Conservation (phyloP, 768 basidiomycete genomes). For the Xerocomus brunneocitrinus region DNA sequence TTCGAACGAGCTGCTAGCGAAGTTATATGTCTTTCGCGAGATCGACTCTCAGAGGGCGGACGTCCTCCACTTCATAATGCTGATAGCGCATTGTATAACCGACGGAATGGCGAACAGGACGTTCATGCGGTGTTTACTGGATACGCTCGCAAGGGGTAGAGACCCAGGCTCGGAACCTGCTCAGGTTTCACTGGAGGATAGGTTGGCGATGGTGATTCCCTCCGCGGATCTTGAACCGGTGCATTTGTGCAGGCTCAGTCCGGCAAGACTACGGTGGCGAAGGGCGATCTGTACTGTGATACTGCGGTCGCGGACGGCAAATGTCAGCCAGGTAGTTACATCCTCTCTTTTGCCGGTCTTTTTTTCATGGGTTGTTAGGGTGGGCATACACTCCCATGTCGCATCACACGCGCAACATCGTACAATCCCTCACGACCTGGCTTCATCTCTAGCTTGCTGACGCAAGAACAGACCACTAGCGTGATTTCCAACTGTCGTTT, state of each 20-base stretch:
- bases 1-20: slow-evolving; percentile 32
- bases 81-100: slow-evolving; percentile 46
- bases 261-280: slow-evolving; percentile 43
- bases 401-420: slow-evolving; percentile 32
- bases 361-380: slow-evolving; percentile 34
- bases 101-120: slow-evolving; percentile 45
- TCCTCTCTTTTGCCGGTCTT: neutral
- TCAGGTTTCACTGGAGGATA: slow-evolving; percentile 31
- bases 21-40: slow-evolving; percentile 39
- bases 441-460: slow-evolving; percentile 20
- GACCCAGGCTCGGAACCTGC: neutral
- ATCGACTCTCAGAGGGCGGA: slow-evolving; percentile 27
- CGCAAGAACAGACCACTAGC: slow-evolving; percentile 25
- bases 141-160: slow-evolving; percentile 30
- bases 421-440: slow-evolving; percentile 36
- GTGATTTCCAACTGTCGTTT: slow-evolving; percentile 39
- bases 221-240: slow-evolving; percentile 36
- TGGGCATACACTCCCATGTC: slow-evolving; percentile 52
- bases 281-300: slow-evolving; percentile 40
- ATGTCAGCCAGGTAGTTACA: neutral
- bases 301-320: slow-evolving; percentile 29
- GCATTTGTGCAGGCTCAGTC: slow-evolving; percentile 24
- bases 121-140: slow-evolving; percentile 42
- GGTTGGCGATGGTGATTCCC: slow-evolving; percentile 39
- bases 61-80: slow-evolving; percentile 40